Percentiles rank a stretch among this genome's conserved stretches.
These are phyloP conservation scores for Ascoidea tarda DNA, from an alignment of 805 yeast species.

Conservation along the genomic window DNA sequence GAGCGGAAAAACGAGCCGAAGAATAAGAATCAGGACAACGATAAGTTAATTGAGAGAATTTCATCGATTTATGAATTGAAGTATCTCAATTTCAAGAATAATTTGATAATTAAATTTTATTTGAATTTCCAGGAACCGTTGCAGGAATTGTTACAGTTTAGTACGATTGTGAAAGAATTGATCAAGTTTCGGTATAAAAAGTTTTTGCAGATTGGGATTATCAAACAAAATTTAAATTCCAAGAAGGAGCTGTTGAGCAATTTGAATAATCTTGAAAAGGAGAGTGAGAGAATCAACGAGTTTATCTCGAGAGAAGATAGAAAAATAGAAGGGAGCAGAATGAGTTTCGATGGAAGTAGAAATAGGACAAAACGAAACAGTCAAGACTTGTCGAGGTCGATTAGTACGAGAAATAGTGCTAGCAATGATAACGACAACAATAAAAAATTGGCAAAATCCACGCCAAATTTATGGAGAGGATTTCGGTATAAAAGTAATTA, in stretches of 20 bases:
- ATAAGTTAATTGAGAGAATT: slow-evolving; percentile 5
- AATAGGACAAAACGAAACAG: slow-evolving; percentile 3
- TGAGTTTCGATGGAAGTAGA: not conserved
- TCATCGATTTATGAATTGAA: slow-evolving; percentile 9
- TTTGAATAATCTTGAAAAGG: slow-evolving; percentile 1
- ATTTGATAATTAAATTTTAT: slow-evolving; percentile 4
- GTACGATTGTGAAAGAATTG: slow-evolving; percentile 8
- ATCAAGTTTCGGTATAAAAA: slow-evolving; percentile 9
- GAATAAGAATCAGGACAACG: slow-evolving; percentile 1
- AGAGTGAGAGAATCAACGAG: not conserved
- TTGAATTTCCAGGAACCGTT: slow-evolving; percentile 8
- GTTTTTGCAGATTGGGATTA: slow-evolving; percentile 4
- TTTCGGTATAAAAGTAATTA: not conserved
- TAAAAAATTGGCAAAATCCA: not conserved
- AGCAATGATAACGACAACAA: not conserved
- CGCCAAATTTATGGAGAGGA: not conserved
- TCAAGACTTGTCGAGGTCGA: slow-evolving; percentile 3
- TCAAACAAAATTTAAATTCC: slow-evolving; percentile 4
- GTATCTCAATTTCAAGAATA: slow-evolving; percentile 7
- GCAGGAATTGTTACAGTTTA: slow-evolving; percentile 8
- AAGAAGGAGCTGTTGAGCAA: slow-evolving; percentile 6
- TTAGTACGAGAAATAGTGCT: not conserved
- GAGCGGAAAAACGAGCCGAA: not conserved
- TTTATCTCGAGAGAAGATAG: not conserved
- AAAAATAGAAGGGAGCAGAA: not conserved